A percentile compares a stretch with the other conserved stretches of the same genome.
Conservation (phyloP, 2,329 filamentous ascomycete genomes). For the Diaporthe nobilis region DNA sequence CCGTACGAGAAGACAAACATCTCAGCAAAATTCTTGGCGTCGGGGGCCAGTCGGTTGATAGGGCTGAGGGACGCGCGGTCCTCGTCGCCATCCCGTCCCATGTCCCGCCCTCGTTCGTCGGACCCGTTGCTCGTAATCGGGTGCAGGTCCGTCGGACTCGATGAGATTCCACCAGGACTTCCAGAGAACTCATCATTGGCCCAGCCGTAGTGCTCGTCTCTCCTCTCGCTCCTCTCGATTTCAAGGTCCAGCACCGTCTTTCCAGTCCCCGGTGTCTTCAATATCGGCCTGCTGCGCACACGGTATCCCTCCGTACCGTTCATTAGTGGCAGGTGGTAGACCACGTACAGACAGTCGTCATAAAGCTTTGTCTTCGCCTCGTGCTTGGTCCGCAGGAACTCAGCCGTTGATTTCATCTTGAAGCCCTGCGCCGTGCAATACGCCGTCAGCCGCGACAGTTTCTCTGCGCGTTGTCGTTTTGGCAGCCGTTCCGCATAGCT, state of each 20-base stretch:
- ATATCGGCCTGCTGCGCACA: conserved; percentile 88
- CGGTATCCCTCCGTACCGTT: conserved; percentile 90
- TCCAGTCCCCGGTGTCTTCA: conserved; percentile 90
- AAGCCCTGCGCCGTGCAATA: conserved; percentile 97
- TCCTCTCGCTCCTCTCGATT: conserved; percentile 91
- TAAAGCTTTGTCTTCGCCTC: conserved; percentile 95
- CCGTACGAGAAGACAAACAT: conserved; percentile 98
- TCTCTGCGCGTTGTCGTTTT: conserved; percentile 88
- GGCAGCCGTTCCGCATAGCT: conserved; percentile 94
- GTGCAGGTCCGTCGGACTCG: conserved; percentile 33
- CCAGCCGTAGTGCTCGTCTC: conserved; percentile 93
- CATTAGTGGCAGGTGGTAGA: conserved; percentile 92
- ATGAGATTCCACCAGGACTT: conserved; percentile 48
- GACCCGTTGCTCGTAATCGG: conserved; percentile 50
- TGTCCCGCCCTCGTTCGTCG: conserved; percentile 37
- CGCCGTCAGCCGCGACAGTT: conserved; percentile 90
- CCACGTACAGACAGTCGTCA: conserved; percentile 96
- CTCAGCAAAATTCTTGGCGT: conserved; percentile 87
- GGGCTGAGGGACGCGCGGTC: conserved; percentile 61
- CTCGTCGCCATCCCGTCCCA: conserved; percentile 35
- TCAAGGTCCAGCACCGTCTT: conserved; percentile 94
- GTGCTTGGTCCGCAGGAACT: conserved; percentile 90
- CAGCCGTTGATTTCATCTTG: conserved; percentile 88
- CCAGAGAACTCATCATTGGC: conserved; percentile 80
- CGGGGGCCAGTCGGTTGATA: conserved; percentile 73